Evolutionary conservation across 1,284 basidiomycete genomes (phyloP).

Genomic region (Trametes pubescens): DNA sequence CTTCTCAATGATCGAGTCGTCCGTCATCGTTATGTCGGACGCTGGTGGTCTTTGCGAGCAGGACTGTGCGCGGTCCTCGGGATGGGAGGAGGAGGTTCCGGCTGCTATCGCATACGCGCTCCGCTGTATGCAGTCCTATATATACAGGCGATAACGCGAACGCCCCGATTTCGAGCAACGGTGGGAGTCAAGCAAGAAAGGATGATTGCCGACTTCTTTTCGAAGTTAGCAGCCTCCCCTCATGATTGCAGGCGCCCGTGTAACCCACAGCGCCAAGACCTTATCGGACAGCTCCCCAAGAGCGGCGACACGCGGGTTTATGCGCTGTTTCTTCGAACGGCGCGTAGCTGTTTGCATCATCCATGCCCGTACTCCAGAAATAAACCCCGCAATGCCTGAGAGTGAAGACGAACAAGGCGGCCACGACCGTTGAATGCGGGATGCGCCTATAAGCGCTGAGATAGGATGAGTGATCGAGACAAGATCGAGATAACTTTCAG

Average conservation of each 20-base stretch:
- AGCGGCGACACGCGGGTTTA: background rate
- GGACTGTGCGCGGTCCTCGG: background rate
- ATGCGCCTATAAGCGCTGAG: background rate
- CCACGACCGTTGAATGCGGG: too few relatives aligned
- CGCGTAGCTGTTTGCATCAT: background rate
- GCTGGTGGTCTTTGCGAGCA: background rate
- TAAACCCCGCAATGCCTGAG: background rate
- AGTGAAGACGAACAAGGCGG: background rate
- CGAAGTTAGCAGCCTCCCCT: slow-evolving; percentile 3
- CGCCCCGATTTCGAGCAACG: slow-evolving; percentile 2
- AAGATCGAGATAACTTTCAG: background rate
- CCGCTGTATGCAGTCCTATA: slow-evolving; percentile 1
- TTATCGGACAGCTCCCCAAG: slow-evolving; percentile 6
- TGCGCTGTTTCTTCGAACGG: background rate
- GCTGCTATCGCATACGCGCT: slow-evolving; percentile 20
- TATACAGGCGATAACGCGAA: slow-evolving; percentile 23
- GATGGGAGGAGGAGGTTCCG: slow-evolving; percentile 1
- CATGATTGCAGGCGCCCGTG: slow-evolving; percentile 2
- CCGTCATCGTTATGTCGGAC: slow-evolving; percentile 14
- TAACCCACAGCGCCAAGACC: slow-evolving; percentile 14
- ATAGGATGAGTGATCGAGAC: slow-evolving; percentile 1
- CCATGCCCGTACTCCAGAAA: too few relatives aligned
- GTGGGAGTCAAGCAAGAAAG: slow-evolving; percentile 8
- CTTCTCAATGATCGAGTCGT: slow-evolving; percentile 29
- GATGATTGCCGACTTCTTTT: slow-evolving; percentile 16